A percentile compares a stretch with the other conserved stretches of the same genome.
These are phyloP conservation scores for Rhynchospora pubera DNA, from an alignment of 176 grass and related monocot genomes.

Conservation along the genomic window DNA sequence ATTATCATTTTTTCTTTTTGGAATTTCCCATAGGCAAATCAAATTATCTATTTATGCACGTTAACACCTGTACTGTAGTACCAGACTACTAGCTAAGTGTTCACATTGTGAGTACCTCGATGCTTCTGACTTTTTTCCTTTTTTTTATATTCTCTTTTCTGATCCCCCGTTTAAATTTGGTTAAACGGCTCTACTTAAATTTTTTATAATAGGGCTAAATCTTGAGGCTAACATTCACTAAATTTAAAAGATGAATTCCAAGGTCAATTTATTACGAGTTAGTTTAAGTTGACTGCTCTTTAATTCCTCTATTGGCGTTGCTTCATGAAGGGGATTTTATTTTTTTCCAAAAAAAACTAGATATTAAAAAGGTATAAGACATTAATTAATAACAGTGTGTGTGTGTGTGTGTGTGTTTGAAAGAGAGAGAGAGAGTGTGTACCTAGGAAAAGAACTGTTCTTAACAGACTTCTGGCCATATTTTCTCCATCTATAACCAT, in stretches of 20 bases:
- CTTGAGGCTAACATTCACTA: too few species aligned
- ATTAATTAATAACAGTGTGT: neutral
- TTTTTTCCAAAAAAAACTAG: neutral
- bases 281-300: neutral
- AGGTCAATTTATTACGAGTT: neutral
- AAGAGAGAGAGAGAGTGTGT: neutral
- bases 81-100: neutral
- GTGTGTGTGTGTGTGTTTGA: neutral
- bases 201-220: too few species aligned
- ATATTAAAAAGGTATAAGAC: too few species aligned
- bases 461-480: slow-evolving; percentile 87
- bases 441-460: slow-evolving; percentile 77
- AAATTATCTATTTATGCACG: neutral
- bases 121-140: neutral
- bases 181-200: neutral
- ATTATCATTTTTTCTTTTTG: too few species aligned
- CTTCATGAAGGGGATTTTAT: neutral
- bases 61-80: neutral
- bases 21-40: neutral
- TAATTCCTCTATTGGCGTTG: neutral
- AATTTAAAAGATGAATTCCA: too few species aligned
- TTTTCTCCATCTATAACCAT: slow-evolving; percentile 80
- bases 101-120: too few species aligned
- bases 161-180: neutral
- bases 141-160: neutral